Percentiles rank a stretch among this genome's conserved stretches.
Conservation (phyloP, 768 basidiomycete species). For the Tricholoma flavovirens region DNA sequence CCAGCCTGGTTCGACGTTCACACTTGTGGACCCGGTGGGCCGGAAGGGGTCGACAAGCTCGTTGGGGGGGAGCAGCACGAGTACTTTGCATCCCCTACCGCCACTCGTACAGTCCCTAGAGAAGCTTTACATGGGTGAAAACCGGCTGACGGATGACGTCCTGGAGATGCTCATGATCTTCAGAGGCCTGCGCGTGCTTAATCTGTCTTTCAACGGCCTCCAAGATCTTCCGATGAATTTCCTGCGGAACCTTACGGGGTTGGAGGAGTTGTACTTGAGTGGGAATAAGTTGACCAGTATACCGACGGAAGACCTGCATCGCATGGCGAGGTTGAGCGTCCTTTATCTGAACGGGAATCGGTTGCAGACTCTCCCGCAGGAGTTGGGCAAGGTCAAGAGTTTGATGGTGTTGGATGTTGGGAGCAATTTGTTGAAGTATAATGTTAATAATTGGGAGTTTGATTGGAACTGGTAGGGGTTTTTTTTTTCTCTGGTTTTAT, state of each 20-base stretch:
- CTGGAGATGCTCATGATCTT: slow-evolving; percentile 72
- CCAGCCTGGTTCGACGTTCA: not conserved
- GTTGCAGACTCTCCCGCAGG: slow-evolving; percentile 86
- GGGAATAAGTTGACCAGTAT: slow-evolving; percentile 92
- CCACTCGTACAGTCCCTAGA: slow-evolving; percentile 69
- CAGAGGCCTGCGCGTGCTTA: slow-evolving; percentile 74
- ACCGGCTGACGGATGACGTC: slow-evolving; percentile 74
- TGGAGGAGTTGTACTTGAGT: slow-evolving; percentile 88
- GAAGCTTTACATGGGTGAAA: slow-evolving; percentile 85
- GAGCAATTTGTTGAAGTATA: slow-evolving; percentile 91
- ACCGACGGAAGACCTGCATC: slow-evolving; percentile 83
- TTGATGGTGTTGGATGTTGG: slow-evolving; percentile 87
- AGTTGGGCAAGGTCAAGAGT: slow-evolving; percentile 75
- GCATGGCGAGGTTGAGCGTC: slow-evolving; percentile 59
- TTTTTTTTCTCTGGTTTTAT: not conserved
- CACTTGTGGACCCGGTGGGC: slow-evolving; percentile 2
- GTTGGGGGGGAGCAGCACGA: slow-evolving; percentile 14
- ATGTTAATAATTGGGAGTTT: slow-evolving; percentile 97
- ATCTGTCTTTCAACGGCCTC: slow-evolving; percentile 93
- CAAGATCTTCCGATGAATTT: slow-evolving; percentile 79
- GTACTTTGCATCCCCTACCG: slow-evolving; percentile 29
- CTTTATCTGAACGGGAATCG: slow-evolving; percentile 93
- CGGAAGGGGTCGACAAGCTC: slow-evolving; percentile 32
- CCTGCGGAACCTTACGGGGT: slow-evolving; percentile 58
- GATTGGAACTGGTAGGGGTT: slow-evolving; percentile 93